Base-by-base conservation (phyloP, 2,329 filamentous ascomycete species). In the Aspergillus pseudotamarii region DNA sequence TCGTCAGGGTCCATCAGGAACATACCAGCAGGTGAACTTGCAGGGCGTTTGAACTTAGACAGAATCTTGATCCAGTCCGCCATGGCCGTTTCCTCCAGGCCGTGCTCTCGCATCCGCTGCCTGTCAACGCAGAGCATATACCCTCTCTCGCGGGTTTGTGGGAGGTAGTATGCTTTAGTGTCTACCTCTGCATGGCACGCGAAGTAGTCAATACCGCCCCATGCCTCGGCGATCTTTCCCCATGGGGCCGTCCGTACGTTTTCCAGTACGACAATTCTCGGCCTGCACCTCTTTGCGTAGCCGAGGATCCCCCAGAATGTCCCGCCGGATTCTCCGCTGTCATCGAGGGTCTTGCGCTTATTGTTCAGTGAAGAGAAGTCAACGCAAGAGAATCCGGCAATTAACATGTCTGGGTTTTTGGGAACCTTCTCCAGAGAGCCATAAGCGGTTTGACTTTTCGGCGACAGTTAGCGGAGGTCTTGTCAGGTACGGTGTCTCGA, bases 341-440 rank as follows among this genome's bases (percentile, higher is more conserved):
- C 80, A 1, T 82, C 76, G 0, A 89, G 73, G 0, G 76, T 75
- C 62, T 87, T 87, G 19, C 79, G 79, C 5, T 80, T 74, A 57
- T 79, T 85, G 73, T 93, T 94, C 36, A 93, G 75, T 0, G 67
- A 71, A 0, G 91, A 94, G 66, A 90, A 91, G 69, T 94, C 91
- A 2, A 92, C 89, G 68, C 91, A 95, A 0, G 90, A 89, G 48
- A 89, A 91, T 0, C 91, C 91, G 8, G 89, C 89, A 51, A 94
- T 80, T 1, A 94, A 78, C 0, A 94, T 72, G 66, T 94, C 89
- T 1, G 88, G 75, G 12, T 84, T 71, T 0, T 74, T 75, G 0
- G 90, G 90, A 1, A 93, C 85, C 1, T 75, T 58, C 5, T 81
- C 81, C 56, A 83, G 77, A 9, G 84, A 83, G 4, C 91, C 91